Evolutionary conservation across 345 rosid genomes (phyloP), one percentile per base, ranked within the genome.

Genomic region (Hibiscus trionum): DNA sequence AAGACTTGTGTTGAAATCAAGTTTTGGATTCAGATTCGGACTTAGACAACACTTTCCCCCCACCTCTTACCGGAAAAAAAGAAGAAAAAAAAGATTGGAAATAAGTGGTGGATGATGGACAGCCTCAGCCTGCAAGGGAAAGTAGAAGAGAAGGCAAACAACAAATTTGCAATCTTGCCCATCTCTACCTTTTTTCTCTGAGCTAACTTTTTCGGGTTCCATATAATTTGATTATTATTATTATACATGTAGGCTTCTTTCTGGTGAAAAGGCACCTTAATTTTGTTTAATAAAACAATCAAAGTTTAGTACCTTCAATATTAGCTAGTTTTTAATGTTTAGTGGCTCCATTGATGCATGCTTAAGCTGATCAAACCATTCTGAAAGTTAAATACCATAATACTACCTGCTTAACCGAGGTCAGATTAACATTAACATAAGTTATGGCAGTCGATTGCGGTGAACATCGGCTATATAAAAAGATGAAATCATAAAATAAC

Each of bases 121-220:
- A 46, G 35, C 19, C 35, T 66, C 56, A 14, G n/a, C 17, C 37
- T 27, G 1, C 12, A 53, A 27, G 46, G 47, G 47, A 52, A 69
- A 69, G 61, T 33, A 46, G 29, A 26, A n/a, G n/a, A 26, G 57
- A 26, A 44, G 46, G 58, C 67, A 72, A 72, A 71, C 60, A 67
- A 73, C 76, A 73, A 73, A 14, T 64, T 65, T 35, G 76, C 76
- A 64, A 24, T 65, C 71, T 73, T 31, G 71, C 76, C 76, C 76
- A 65, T 55, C 3, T 42, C 37, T 57, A 14, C 24, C 31, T 57
- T 60, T 60, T 29, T 60, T 15, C 64, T 5, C 61, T n/a, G 27
- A 31, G 44, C 39, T 11, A 31, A 64, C 69, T 39, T 64, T 63
- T 21, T 4, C 1, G 17, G 35, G 11, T 58, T 58, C 15, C 12